phyloP scores from a whole-genome alignment of 148 eudicot species.

The Euryodendron excelsum region DNA sequence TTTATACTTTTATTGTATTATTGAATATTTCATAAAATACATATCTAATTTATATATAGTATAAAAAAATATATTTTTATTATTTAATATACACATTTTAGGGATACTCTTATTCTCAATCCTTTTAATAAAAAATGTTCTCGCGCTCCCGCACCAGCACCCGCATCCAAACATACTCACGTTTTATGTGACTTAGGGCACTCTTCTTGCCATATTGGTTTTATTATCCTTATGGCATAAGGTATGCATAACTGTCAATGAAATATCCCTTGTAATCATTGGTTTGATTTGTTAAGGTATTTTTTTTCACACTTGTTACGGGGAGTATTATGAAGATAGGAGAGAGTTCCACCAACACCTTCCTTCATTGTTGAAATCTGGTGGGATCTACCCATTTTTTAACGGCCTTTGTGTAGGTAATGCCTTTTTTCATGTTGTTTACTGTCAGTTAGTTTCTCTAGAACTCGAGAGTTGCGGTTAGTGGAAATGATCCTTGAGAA shows the following conservation, averaged over 20 bases:
- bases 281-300: conserved; percentile 48
- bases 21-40: too few relatives aligned
- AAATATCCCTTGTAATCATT: neutral
- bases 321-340: conserved; percentile 85
- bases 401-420: conserved; percentile 92
- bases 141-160: too few relatives aligned
- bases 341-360: conserved; percentile 87
- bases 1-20: too few relatives aligned
- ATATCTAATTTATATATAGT: too few relatives aligned
- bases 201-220: too few relatives aligned
- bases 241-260: neutral
- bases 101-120: too few relatives aligned
- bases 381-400: conserved; percentile 85
- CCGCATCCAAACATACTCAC: too few relatives aligned
- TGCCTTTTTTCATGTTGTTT: conserved; percentile 91
- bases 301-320: conserved; percentile 86
- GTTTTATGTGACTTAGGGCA: too few relatives aligned
- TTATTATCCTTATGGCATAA: neutral
- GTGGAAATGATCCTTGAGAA: neutral
- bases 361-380: conserved; percentile 67
- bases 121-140: too few relatives aligned
- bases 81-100: too few relatives aligned
- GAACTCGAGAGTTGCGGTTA: conserved; percentile 79
- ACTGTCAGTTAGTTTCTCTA: conserved; percentile 77
- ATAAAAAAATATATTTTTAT: too few relatives aligned